phyloP scores from a whole-genome alignment of 176 grass and related monocot species.

The Phragmites australis region DNA sequence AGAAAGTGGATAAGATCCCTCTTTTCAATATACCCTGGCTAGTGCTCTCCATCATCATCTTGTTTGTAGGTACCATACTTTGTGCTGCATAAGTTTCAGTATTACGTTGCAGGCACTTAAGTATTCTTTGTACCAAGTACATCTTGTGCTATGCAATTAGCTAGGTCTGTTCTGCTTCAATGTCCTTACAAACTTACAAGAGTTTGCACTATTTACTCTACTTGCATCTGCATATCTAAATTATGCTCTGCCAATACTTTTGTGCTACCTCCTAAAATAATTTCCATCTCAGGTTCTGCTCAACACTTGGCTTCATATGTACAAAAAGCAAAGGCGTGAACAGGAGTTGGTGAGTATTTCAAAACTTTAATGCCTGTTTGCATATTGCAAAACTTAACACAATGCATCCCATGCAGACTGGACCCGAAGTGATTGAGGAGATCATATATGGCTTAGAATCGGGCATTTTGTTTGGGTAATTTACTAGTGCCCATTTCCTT shows the following conservation, averaged over 20 bases:
- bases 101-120: neutral
- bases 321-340: constrained; percentile 83
- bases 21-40: constrained; percentile 86
- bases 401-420: constrained; percentile 50
- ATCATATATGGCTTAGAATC: constrained; percentile 92
- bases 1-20: constrained; percentile 76
- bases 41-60: constrained; percentile 69
- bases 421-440: constrained; percentile 92
- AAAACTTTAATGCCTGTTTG: constrained; percentile 26
- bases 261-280: neutral
- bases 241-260: neutral
- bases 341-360: constrained; percentile 75
- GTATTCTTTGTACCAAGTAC: neutral
- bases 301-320: constrained; percentile 92
- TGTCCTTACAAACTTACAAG: neutral
- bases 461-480: constrained; percentile 97
- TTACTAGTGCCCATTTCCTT: neutral
- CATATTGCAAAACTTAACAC: constrained; percentile 37
- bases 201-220: neutral
- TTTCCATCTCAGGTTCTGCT: constrained; percentile 60
- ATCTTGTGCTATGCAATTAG: neutral
- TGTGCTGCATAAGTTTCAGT: constrained; percentile 34
- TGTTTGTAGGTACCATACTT: constrained; percentile 99
- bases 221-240: constrained; percentile 17
- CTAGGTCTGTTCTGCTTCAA: constrained; percentile 4